phyloP scores from a whole-genome alignment of 225 moss, liverwort and hornwort species.

The Bryoerythrophyllum caledonicum region DNA sequence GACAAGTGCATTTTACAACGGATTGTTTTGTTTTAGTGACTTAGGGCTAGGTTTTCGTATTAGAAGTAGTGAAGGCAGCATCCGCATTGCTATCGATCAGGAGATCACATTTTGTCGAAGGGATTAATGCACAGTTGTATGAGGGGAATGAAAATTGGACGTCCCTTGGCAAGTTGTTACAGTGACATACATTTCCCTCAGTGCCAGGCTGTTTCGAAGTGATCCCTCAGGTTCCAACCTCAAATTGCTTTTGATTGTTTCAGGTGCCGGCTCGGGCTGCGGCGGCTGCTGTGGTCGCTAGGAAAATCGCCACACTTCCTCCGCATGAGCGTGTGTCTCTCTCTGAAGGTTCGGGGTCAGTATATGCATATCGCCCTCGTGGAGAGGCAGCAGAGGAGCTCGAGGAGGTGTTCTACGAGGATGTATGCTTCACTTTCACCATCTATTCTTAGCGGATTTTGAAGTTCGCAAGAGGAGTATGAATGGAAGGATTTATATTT shows the following conservation, averaged over 20 bases:
- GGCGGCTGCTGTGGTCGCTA: constrained; percentile 79
- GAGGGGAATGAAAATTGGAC: background rate
- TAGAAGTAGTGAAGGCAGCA: background rate
- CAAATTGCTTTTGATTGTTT: constrained; percentile 16
- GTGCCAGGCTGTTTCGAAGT: background rate
- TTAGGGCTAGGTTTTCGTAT: background rate
- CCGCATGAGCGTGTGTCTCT: constrained; percentile 71
- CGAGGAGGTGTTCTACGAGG: constrained; percentile 62
- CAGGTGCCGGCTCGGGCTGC: constrained; percentile 92
- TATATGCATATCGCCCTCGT: constrained; percentile 44
- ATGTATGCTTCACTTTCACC: constrained; percentile 37
- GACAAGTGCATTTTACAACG: background rate
- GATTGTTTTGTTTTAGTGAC: background rate
- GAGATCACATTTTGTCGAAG: background rate
- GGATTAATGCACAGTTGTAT: background rate
- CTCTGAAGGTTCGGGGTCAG: constrained; percentile 37
- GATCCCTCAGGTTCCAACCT: background rate
- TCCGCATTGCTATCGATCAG: constrained; percentile 1
- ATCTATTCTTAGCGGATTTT: constrained; percentile 6
- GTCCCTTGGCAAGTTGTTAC: background rate
- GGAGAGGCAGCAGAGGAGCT: constrained; percentile 66
- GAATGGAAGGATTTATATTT: constrained; percentile 3
- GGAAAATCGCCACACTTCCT: constrained; percentile 77
- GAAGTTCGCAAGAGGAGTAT: constrained; percentile 12
- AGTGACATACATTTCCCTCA: constrained; percentile 1